These are phyloP conservation scores for Wickerhamiella cacticola DNA, from an alignment of 805 yeast genomes.

Conservation along the genomic window DNA sequence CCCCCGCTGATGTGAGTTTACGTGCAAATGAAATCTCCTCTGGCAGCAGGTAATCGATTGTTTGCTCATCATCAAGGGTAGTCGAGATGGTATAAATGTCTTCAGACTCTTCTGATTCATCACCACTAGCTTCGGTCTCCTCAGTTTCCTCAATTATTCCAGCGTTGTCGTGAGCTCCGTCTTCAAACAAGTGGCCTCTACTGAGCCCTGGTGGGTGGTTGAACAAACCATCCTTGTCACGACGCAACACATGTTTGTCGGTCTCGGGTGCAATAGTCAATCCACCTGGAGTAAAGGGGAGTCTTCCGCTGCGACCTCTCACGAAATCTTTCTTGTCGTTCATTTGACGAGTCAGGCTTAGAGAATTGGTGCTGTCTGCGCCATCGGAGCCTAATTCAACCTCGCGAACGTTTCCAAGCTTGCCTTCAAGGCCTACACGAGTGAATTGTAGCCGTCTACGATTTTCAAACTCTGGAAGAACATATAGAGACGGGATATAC, in stretches of 20 bases:
- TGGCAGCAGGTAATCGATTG: conserved; percentile 39
- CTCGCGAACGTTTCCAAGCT: conserved; percentile 51
- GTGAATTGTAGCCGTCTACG: conserved; percentile 57
- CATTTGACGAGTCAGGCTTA: conserved; percentile 59
- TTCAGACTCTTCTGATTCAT: conserved; percentile 14
- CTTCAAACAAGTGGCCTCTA: conserved; percentile 40
- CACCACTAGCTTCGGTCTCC: conserved; percentile 16
- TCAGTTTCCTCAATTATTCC: conserved; percentile 14
- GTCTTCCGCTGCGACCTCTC: conserved; percentile 55
- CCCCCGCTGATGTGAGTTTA: background rate
- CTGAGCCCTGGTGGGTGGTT: conserved; percentile 73
- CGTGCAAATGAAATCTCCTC: conserved; percentile 40
- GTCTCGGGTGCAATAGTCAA: conserved; percentile 29
- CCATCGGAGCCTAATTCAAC: conserved; percentile 36
- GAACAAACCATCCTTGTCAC: conserved; percentile 62
- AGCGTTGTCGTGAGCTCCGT: conserved; percentile 13
- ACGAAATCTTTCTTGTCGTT: conserved; percentile 50
- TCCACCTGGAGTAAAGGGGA: conserved; percentile 95
- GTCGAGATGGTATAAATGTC: background rate
- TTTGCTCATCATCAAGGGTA: background rate
- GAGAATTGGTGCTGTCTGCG: conserved; percentile 54
- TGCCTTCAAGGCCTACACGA: conserved; percentile 65
- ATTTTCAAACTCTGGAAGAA: conserved; percentile 47
- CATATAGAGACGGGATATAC: conserved; percentile 40
- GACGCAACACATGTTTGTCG: conserved; percentile 36